These are phyloP conservation scores for Trametes hirsuta DNA, from an alignment of 1,284 basidiomycete genomes.

Conservation along the genomic window DNA sequence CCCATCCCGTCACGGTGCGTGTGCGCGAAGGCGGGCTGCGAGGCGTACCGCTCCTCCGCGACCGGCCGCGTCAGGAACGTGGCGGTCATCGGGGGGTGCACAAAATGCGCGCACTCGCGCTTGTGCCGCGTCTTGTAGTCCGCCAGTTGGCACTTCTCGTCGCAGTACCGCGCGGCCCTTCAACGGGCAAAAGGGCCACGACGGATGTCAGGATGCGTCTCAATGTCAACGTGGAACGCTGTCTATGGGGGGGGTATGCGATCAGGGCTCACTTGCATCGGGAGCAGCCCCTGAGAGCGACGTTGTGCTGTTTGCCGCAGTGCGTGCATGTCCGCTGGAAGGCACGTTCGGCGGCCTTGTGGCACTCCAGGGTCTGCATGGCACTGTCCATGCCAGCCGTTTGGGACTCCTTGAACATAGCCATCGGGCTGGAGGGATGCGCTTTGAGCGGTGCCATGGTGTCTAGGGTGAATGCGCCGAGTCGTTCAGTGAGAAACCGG, in stretches of 20 bases:
- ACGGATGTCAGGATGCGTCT: not conserved
- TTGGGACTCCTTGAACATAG: slow-evolving; percentile 1
- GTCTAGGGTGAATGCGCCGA: too few species aligned
- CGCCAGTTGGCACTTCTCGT: slow-evolving; percentile 14
- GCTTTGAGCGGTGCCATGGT: too few species aligned
- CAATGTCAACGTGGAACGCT: too few species aligned
- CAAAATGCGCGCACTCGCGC: slow-evolving; percentile 19
- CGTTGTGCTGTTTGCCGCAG: slow-evolving; percentile 10
- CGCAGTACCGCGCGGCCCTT: slow-evolving; percentile 18
- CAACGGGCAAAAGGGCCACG: too few species aligned
- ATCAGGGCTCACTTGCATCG: slow-evolving; percentile 16
- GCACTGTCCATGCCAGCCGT: slow-evolving; percentile 12
- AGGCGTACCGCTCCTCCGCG: slow-evolving; percentile 2
- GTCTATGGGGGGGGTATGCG: too few species aligned
- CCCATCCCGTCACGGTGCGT: slow-evolving; percentile 13
- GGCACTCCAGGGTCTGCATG: not conserved
- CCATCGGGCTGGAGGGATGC: slow-evolving; percentile 8
- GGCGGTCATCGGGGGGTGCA: slow-evolving; percentile 11
- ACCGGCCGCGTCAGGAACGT: slow-evolving; percentile 11
- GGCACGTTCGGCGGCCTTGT: slow-evolving; percentile 1
- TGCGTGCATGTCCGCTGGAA: slow-evolving; percentile 1
- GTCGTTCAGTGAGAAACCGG: too few species aligned
- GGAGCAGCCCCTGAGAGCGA: slow-evolving; percentile 13
- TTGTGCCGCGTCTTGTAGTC: slow-evolving; percentile 21
- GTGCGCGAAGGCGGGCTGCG: slow-evolving; percentile 15